Evolutionary conservation across 768 basidiomycete genomes (phyloP), one percentile per base, ranked within the genome.

Genomic region (Asterophora lycoperdoides): DNA sequence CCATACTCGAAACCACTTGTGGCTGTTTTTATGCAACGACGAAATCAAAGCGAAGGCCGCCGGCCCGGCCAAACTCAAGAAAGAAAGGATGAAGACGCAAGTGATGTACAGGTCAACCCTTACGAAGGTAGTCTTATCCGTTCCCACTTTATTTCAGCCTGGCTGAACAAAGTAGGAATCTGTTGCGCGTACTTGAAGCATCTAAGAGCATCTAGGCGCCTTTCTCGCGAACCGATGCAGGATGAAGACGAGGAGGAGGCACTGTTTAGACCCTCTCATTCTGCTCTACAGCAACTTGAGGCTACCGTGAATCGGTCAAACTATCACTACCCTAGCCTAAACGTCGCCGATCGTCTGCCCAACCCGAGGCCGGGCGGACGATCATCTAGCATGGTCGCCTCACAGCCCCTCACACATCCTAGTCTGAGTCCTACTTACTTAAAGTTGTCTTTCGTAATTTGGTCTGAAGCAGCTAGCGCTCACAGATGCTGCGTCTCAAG

Each of bases 1-100:
- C 84, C 84, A 2, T 83, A 86, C 64, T 84, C 83, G 37, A 93
- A 93, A 61, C 70, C 83, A 60, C 77, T 93, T 15, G 77, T 91
- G 10, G 76, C 82, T 50, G 66, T 83, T n/a, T 93, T 92, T 67
- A n/a, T n/a, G n/a, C n/a, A 80, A 87, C 51, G 79, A 85, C 43
- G 79, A 91, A 70, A 77, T 93, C 54, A 86, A 79, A 62, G 66
- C 79, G 15, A 78, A 78, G 46, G 67, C 75, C 9, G 60, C 63
- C n/a, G n/a, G n/a, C n/a, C n/a, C n/a, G n/a, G n/a, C n/a, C 20
- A 81, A 79, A 55, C 68, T 86, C 48, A 82, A 78, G 64, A 81
- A 75, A 51, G 83, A 90, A 53, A 73, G 80, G 40, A 49, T 83
- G 32, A 81, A 80, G 68, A 79, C 43, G 82, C 91, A 5, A 91